A percentile compares a stretch with the other conserved stretches of the same genome.
Conservation (phyloP, 306 rosid genomes). For the Dalbergia cultrata region DNA sequence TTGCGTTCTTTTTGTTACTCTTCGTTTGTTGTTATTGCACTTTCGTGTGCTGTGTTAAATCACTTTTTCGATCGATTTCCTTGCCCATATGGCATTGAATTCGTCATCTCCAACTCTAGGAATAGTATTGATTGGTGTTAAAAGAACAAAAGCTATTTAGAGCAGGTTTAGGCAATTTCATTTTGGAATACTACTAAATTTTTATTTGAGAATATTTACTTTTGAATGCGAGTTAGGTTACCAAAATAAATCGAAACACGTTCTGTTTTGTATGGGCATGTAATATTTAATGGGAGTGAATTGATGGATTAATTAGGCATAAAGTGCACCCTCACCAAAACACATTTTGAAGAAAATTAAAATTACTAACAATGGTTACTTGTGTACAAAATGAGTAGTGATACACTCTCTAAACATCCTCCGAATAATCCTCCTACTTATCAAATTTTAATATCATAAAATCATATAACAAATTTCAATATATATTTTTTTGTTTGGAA, state of each 20-base stretch:
- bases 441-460: too few relatives aligned
- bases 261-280: not conserved
- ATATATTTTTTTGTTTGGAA: too few relatives aligned
- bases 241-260: not conserved
- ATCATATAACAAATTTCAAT: too few relatives aligned
- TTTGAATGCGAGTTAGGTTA: not conserved
- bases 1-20: constrained; percentile 14
- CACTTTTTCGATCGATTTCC: not conserved
- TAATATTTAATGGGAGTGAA: too few relatives aligned
- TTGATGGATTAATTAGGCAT: too few relatives aligned
- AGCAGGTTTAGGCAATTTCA: not conserved
- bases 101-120: not conserved
- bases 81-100: not conserved
- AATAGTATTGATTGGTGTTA: not conserved
- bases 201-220: not conserved
- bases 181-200: not conserved
- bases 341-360: too few relatives aligned
- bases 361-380: not conserved
- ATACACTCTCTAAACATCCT: too few relatives aligned
- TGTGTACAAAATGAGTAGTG: not conserved
- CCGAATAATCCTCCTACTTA: too few relatives aligned
- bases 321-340: too few relatives aligned
- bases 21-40: constrained; percentile 16
- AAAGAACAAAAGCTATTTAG: not conserved
- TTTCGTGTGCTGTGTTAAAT: constrained; percentile 10